phyloP scores from a whole-genome alignment of 192 early-diverging fungal genomes.

The Backusella parvicylindrica region DNA sequence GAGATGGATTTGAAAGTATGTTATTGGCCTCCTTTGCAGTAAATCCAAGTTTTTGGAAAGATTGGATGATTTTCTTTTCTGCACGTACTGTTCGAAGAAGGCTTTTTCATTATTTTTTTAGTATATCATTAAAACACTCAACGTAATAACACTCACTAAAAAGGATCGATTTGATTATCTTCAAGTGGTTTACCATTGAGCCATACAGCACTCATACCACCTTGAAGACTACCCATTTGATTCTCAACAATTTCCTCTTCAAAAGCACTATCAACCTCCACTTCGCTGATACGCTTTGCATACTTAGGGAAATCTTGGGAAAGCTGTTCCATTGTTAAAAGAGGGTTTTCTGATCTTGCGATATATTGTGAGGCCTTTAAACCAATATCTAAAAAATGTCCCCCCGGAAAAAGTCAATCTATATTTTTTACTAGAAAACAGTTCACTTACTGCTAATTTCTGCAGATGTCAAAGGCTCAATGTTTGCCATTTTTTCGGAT shows the following conservation, averaged over 20 bases:
- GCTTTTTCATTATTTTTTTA: constrained; percentile 27
- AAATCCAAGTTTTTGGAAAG: constrained; percentile 44
- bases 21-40: constrained; percentile 37
- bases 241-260: constrained; percentile 36
- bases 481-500: constrained; percentile 30
- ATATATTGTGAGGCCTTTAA: constrained; percentile 75
- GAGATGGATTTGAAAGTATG: constrained; percentile 26
- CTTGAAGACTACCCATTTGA: constrained; percentile 9
- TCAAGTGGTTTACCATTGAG: constrained; percentile 66
- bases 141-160: constrained; percentile 38
- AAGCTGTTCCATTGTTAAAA: constrained; percentile 62
- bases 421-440: not conserved
- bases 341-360: constrained; percentile 52
- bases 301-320: constrained; percentile 89
- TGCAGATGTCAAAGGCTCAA: constrained; percentile 46
- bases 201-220: constrained; percentile 43
- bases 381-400: constrained; percentile 53
- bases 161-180: constrained; percentile 57
- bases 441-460: constrained; percentile 51
- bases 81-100: constrained; percentile 55
- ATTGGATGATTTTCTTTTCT: constrained; percentile 47
- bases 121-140: not conserved
- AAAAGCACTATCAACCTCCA: constrained; percentile 47
- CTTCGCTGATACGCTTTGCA: constrained; percentile 65
- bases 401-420: not conserved